Percentiles rank a stretch among this genome's conserved stretches.
phyloP scores from a whole-genome alignment of 805 yeast genomes.

The Ogataea populi-albae region DNA sequence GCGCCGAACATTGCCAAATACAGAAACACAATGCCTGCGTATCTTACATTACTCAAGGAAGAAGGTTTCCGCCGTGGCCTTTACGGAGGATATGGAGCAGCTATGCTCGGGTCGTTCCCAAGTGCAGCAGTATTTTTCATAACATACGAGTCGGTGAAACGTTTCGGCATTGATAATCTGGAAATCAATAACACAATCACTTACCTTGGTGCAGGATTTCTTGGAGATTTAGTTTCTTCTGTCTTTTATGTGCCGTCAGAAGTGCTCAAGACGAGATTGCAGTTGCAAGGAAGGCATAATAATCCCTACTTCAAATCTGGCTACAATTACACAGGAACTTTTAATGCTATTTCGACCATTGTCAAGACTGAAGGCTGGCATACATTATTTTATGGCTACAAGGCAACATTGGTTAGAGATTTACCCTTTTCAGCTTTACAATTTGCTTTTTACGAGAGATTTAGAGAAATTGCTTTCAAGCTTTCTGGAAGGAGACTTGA shows the following conservation, averaged over 20 bases:
- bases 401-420: slow-evolving; percentile 89
- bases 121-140: slow-evolving; percentile 93
- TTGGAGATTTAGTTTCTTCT: slow-evolving; percentile 92
- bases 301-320: slow-evolving; percentile 79
- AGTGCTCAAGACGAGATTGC: slow-evolving; percentile 88
- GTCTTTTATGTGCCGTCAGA: slow-evolving; percentile 93
- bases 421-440: slow-evolving; percentile 95
- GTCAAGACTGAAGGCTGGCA: slow-evolving; percentile 65
- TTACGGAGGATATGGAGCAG: slow-evolving; percentile 91
- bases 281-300: slow-evolving; percentile 84
- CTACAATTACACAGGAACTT: slow-evolving; percentile 76
- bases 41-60: slow-evolving; percentile 66
- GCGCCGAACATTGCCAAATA: slow-evolving; percentile 68
- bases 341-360: slow-evolving; percentile 68
- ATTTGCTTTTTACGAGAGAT: slow-evolving; percentile 90
- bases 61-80: slow-evolving; percentile 86
- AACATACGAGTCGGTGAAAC: slow-evolving; percentile 79
- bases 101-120: slow-evolving; percentile 89
- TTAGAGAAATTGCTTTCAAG: slow-evolving; percentile 57
- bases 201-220: slow-evolving; percentile 79
- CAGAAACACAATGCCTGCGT: slow-evolving; percentile 72
- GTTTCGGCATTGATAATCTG: slow-evolving; percentile 61
- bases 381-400: slow-evolving; percentile 86
- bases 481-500: slow-evolving; percentile 29
- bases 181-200: slow-evolving; percentile 73